These are phyloP conservation scores for Escallonia rubra DNA, from an alignment of 129 eudicot genomes.

Conservation along the genomic window DNA sequence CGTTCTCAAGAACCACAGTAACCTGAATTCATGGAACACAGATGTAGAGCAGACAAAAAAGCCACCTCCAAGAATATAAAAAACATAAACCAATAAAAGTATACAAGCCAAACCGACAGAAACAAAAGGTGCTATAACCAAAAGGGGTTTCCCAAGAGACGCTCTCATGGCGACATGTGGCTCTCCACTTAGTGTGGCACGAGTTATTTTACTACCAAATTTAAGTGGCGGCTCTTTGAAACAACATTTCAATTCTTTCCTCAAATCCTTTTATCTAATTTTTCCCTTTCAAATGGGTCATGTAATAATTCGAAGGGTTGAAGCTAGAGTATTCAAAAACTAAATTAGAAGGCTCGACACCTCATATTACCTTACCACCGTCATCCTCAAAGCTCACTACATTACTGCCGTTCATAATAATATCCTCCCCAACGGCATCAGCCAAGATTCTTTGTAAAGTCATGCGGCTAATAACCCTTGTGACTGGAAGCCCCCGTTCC, in stretches of 20 bases:
- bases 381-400: slow-evolving; percentile 73
- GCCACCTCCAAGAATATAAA: slow-evolving; percentile 1
- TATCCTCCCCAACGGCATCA: slow-evolving; percentile 76
- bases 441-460: slow-evolving; percentile 91
- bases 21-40: slow-evolving; percentile 40
- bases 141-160: too few relatives aligned
- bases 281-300: too few relatives aligned
- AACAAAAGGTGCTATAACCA: too few relatives aligned
- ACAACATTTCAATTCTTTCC: too few relatives aligned
- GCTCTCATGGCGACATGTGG: too few relatives aligned
- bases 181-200: too few relatives aligned
- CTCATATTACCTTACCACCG: slow-evolving; percentile 66
- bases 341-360: neutral
- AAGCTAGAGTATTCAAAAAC: neutral
- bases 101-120: too few relatives aligned
- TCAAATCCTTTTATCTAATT: too few relatives aligned
- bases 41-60: neutral
- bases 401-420: slow-evolving; percentile 78
- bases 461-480: slow-evolving; percentile 97
- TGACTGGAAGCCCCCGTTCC: slow-evolving; percentile 93
- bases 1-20: slow-evolving; percentile 74
- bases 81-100: neutral
- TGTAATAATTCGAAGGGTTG: too few relatives aligned
- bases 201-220: too few relatives aligned
- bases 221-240: too few relatives aligned